Percentiles rank a stretch among this genome's conserved stretches.
Conservation (phyloP, 108 stramenopile species). For the Stephanodiscus minutulus region DNA sequence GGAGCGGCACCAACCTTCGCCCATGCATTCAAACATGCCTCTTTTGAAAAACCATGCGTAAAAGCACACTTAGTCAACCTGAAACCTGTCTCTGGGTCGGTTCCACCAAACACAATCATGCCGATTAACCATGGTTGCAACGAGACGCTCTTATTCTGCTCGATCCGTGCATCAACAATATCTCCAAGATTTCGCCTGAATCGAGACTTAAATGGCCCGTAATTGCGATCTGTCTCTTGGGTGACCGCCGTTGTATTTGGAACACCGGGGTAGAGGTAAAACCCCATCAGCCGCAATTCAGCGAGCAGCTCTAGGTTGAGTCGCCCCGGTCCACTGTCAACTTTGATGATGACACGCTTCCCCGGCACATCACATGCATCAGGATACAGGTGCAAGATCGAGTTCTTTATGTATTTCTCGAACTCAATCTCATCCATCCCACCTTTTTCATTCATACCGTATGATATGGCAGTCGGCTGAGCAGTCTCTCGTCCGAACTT, state of each 20-base stretch:
- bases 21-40: constrained; percentile 8
- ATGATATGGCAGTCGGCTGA: constrained; percentile 1
- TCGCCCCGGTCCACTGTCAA: constrained; percentile 36
- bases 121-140: constrained; percentile 7
- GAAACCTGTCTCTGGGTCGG: constrained; percentile 4
- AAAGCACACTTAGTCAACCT: neutral
- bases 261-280: constrained; percentile 18
- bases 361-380: constrained; percentile 23
- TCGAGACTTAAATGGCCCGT: constrained; percentile 21
- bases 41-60: neutral
- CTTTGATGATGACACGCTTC: constrained; percentile 25
- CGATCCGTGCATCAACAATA: neutral
- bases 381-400: constrained; percentile 20
- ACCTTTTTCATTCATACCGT: constrained; percentile 25
- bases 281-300: constrained; percentile 9
- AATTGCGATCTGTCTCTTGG: constrained; percentile 24
- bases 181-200: constrained; percentile 7
- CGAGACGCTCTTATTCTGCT: neutral
- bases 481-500: constrained; percentile 15
- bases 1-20: constrained; percentile 7
- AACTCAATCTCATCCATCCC: constrained; percentile 26
- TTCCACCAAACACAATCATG: constrained; percentile 18
- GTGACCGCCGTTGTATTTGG: constrained; percentile 23
- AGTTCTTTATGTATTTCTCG: constrained; percentile 15
- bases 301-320: constrained; percentile 13